phyloP scores from a whole-genome alignment of 768 basidiomycete species.

The Austroboletus eburneus region DNA sequence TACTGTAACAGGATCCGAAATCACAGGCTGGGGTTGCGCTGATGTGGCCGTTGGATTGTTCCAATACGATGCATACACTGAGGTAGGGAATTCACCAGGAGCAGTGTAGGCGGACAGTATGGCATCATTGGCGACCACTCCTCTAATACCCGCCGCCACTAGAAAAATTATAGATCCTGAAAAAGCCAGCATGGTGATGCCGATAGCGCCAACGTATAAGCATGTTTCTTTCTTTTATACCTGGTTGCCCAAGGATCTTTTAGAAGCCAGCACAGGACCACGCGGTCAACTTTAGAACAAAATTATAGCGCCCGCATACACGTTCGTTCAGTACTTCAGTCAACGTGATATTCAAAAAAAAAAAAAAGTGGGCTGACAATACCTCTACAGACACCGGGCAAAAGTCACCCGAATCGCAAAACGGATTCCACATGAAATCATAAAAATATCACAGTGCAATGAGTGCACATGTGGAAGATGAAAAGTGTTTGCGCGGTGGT shows the following conservation, averaged over 20 bases:
- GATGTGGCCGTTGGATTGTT: constrained; percentile 67
- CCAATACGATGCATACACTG: constrained; percentile 57
- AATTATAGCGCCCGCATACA: neutral
- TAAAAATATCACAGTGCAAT: too few relatives aligned
- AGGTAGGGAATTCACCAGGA: constrained; percentile 60
- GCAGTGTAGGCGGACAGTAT: constrained; percentile 47
- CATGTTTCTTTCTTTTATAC: constrained; percentile 4
- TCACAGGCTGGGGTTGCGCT: constrained; percentile 65
- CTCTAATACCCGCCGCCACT: constrained; percentile 1
- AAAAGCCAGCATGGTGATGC: constrained; percentile 13
- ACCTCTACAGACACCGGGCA: too few relatives aligned
- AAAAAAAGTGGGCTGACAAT: too few relatives aligned
- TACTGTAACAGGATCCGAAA: constrained; percentile 65
- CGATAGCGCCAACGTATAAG: neutral
- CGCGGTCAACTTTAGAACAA: neutral
- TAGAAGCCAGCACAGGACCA: constrained; percentile 3
- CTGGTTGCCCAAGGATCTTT: neutral
- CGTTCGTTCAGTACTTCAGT: constrained; percentile 4
- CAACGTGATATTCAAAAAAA: too few relatives aligned
- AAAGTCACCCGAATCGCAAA: too few relatives aligned
- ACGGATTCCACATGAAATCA: too few relatives aligned
- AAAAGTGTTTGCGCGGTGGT: too few relatives aligned
- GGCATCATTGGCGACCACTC: constrained; percentile 7
- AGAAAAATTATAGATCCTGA: constrained; percentile 10
- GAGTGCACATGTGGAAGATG: too few relatives aligned